Base-by-base conservation (phyloP, 2,329 filamentous ascomycete genomes). In the Alternaria sp. region DNA sequence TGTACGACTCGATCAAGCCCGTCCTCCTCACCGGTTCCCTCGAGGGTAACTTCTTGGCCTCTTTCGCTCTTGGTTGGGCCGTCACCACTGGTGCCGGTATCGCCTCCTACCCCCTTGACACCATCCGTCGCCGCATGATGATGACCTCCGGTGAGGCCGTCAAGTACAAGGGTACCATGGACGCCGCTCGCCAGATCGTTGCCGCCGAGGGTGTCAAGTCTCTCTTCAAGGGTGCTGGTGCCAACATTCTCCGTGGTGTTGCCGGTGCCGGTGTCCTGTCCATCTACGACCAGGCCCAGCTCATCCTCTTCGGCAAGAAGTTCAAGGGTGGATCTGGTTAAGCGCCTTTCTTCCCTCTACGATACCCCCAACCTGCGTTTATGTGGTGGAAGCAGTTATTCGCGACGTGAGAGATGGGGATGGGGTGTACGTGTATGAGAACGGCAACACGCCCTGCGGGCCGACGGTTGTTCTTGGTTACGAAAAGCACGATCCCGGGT, bases 201-300 rank as follows among this genome's bases (percentile, higher is more conserved):
- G 94, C 94, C 87, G 93, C 92, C 87, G 96, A 98, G 89, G 96
- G 96, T 90, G 87, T 96, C 86, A 92, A 90, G 88, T 99, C 96
- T 81, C 95, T 99, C 86, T 99, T 99, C 94, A 99, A 99, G 93
- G 96, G 96, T 94, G 96, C 96, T 83, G 96, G 96, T 93, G 96
- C 96, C 90, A 99, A 99, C 93, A 99, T 99, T 83, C 96, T 99
- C 88, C 96, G 96, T 97, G 96, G 96, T 97, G 96, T 99, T 83
- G 96, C 96, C 83, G 96, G 96, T 93, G 96, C 96, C 88, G 96
- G 96, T 99, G 96, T 99, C 83, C 90, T 99, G 84, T 99, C 96
- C 85, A 97, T 99, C 93, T 99, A 99, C 88, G 96, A 99, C 86
- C 95, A 98, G 90, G 93, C 93, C 85, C 96, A 99, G 92, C 90